A percentile compares a stretch with the other conserved stretches of the same genome.
These are phyloP conservation scores for Ascochyta lentis DNA, from an alignment of 2,329 filamentous ascomycete species.

Conservation along the genomic window DNA sequence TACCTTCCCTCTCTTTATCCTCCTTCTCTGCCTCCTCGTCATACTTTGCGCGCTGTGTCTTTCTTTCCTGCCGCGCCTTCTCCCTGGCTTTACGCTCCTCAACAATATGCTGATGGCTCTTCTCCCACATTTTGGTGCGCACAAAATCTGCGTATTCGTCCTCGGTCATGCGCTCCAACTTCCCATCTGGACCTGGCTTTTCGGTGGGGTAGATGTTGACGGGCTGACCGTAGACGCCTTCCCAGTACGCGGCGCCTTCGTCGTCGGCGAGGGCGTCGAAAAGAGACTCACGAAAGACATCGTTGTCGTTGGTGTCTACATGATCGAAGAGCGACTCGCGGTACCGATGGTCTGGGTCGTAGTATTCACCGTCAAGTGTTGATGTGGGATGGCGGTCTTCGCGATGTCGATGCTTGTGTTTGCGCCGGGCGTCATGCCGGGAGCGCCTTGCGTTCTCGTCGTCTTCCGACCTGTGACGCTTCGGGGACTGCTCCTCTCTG, in stretches of 20 bases:
- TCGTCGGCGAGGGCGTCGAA: slow-evolving; percentile 98
- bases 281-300: slow-evolving; percentile 88
- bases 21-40: slow-evolving; percentile 51
- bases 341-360: slow-evolving; percentile 37
- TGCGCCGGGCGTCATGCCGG: slow-evolving; percentile 26
- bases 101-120: slow-evolving; percentile 81
- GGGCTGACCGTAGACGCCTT: slow-evolving; percentile 94
- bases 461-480: slow-evolving; percentile 22
- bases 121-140: slow-evolving; percentile 92
- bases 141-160: slow-evolving; percentile 91
- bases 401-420: slow-evolving; percentile 26
- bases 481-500: slow-evolving; percentile 12
- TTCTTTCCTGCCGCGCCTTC: slow-evolving; percentile 55
- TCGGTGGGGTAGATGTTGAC: slow-evolving; percentile 78
- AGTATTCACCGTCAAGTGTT: slow-evolving; percentile 39
- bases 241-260: slow-evolving; percentile 94
- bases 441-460: slow-evolving; percentile 12
- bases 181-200: slow-evolving; percentile 59
- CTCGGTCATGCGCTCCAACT: slow-evolving; percentile 85
- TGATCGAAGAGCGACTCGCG: slow-evolving; percentile 44
- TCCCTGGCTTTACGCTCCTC: slow-evolving; percentile 74
- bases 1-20: slow-evolving; percentile 54
- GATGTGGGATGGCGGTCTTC: slow-evolving; percentile 34
- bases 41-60: slow-evolving; percentile 43
- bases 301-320: slow-evolving; percentile 53